phyloP scores from a whole-genome alignment of 73 alveolate genomes.

The Paramecium sexaurelia region DNA sequence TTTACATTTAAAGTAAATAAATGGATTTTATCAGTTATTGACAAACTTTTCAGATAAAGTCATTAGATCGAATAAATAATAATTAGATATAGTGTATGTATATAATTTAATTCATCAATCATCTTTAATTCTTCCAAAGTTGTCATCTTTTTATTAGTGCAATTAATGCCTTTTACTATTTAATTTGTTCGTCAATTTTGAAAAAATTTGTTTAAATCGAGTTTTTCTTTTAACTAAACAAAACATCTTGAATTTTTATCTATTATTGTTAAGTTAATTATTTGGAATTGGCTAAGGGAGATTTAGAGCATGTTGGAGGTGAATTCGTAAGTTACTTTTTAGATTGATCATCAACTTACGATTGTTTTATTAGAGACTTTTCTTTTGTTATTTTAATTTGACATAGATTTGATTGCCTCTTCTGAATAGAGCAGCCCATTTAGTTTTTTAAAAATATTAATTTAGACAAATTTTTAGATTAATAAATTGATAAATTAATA shows the following conservation, averaged over 20 bases:
- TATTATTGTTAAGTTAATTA: neutral
- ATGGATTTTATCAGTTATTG: too few species aligned
- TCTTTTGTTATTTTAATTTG: neutral
- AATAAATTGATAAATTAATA: neutral
- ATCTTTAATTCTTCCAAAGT: too few species aligned
- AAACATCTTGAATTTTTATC: neutral
- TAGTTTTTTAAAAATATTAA: neutral
- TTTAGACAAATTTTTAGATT: neutral
- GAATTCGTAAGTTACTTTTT: neutral
- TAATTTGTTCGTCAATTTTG: neutral
- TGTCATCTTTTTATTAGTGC: neutral
- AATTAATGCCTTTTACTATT: neutral
- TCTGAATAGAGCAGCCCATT: slow-evolving; percentile 23
- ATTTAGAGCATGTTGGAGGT: neutral
- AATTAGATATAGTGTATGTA: too few species aligned
- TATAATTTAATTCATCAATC: too few species aligned
- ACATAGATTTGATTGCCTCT: neutral
- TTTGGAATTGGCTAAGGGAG: neutral
- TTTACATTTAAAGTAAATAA: neutral
- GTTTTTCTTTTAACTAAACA: neutral
- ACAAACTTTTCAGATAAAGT: too few species aligned
- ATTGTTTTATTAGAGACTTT: neutral
- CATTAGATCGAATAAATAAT: too few species aligned
- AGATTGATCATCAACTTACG: neutral
- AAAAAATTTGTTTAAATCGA: neutral